Percentiles rank a stretch among this genome's conserved stretches.
These are phyloP conservation scores for Angophora floribunda DNA, from an alignment of 345 rosid species.

Conservation along the genomic window DNA sequence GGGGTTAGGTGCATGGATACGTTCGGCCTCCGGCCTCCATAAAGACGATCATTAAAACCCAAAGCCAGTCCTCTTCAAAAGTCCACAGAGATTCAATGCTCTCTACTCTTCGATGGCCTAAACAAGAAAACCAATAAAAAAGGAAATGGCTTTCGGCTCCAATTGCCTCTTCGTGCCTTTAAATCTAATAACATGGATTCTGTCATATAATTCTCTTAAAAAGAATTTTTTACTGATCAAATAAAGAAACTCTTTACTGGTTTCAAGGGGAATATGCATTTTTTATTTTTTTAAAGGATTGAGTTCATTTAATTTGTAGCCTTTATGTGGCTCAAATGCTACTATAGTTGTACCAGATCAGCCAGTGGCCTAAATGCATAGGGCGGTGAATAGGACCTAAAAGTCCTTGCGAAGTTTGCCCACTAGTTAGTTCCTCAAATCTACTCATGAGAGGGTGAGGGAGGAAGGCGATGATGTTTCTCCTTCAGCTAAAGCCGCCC, in stretches of 20 bases:
- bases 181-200: background rate
- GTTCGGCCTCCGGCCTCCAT: background rate
- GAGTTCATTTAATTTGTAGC: background rate
- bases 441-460: background rate
- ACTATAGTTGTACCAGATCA: background rate
- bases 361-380: background rate
- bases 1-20: background rate
- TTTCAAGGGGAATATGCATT: background rate
- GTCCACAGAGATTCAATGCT: background rate
- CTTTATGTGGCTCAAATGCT: background rate
- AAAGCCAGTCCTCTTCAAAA: background rate
- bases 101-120: background rate
- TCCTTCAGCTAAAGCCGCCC: background rate
- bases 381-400: background rate
- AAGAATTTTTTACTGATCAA: background rate
- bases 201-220: background rate
- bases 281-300: background rate
- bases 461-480: background rate
- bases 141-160: background rate
- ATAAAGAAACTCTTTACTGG: background rate
- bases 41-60: background rate
- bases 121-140: background rate
- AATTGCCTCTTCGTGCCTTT: background rate
- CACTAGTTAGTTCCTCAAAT: background rate
- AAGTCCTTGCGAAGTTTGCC: background rate